Evolutionary conservation across 2,329 filamentous ascomycete genomes (phyloP), one percentile per base, ranked within the genome.

Genomic region (Trichoderma afroharzianum): DNA sequence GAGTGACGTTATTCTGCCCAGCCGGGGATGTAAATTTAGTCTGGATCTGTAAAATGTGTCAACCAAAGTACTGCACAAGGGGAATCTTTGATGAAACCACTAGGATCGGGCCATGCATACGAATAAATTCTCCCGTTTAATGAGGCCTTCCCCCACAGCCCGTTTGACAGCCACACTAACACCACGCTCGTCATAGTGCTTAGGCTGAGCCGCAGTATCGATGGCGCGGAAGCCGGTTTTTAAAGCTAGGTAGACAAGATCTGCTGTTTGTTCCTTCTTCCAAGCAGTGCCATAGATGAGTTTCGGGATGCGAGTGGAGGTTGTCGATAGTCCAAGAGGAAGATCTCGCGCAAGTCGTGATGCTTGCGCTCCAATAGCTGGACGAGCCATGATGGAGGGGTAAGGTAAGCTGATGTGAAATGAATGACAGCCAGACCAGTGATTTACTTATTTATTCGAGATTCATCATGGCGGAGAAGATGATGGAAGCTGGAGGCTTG

Each of bases 241-340:
- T 39, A 96, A 78, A 2, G 93, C 93, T 73, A 86, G 81, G 75
- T 91, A 88, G 26, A 96, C 93, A 3, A 95, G 84, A 69, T 87
- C 83, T 24, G 87, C 85, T 0, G 92, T 94, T 21, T 82, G 82
- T 1, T 91, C 88, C 76, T 91, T 91, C 80, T 96, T 96, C 93
- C 93, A 95, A n/a, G 93, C 93, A 3, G 93, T 95, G 66, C 93
- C 93, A 79, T 96, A 96, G 73, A 96, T 76, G 33, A 90, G 82
- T 73, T 83, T 85, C 6, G 87, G 87, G 75, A 88, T 85, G 1
- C 55, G 55, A 55, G 80, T 80, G 30, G 78, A 74, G 39, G 75
- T 71, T 59, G 75, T 75, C 59, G 76, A 76, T 26, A 82, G 77
- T 63, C 76, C 77, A n/a, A 82, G 77, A 26, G 76, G 76, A 33